Evolutionary conservation across 202 grass and related monocot genomes (phyloP).

Genomic region (Schoenoplectus tabernaemontani): DNA sequence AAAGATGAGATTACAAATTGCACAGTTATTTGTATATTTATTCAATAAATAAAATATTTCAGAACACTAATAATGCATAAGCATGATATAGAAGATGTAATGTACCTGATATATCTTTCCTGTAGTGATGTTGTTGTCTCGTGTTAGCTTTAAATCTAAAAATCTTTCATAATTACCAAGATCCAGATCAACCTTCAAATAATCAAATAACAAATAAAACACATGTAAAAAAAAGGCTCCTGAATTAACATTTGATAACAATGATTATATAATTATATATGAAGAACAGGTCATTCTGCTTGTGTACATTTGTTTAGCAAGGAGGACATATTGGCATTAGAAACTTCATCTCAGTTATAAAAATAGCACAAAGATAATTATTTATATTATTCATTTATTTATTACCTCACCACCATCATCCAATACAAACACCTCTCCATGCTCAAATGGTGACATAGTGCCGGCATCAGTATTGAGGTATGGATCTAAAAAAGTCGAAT

Average conservation of each 20-base stretch:
- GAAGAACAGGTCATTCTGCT: too few species aligned
- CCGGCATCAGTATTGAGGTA: slow-evolving; percentile 81
- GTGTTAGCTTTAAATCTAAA: slow-evolving; percentile 72
- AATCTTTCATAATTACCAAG: slow-evolving; percentile 91
- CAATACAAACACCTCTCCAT: slow-evolving; percentile 75
- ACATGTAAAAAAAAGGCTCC: not conserved
- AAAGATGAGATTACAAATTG: slow-evolving; percentile 30
- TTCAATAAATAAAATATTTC: not conserved
- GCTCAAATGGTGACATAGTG: slow-evolving; percentile 70
- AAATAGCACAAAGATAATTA: not conserved
- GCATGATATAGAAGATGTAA: not conserved
- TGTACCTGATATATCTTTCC: slow-evolving; percentile 90
- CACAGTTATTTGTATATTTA: too few species aligned
- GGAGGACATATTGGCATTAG: too few species aligned
- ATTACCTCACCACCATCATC: slow-evolving; percentile 92
- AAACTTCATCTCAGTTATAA: too few species aligned
- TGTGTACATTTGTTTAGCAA: too few species aligned
- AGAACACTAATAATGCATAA: not conserved
- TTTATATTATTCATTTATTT: not conserved
- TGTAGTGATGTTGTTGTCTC: slow-evolving; percentile 82
- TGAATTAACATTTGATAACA: not conserved
- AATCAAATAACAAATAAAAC: slow-evolving; percentile 26
- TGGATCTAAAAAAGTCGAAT: slow-evolving; percentile 44
- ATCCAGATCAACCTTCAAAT: slow-evolving; percentile 94
- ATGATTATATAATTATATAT: too few species aligned